A percentile compares a stretch with the other conserved stretches of the same genome.
phyloP scores from a whole-genome alignment of 441 rosid genomes.

The Dalechampia spathulata region DNA sequence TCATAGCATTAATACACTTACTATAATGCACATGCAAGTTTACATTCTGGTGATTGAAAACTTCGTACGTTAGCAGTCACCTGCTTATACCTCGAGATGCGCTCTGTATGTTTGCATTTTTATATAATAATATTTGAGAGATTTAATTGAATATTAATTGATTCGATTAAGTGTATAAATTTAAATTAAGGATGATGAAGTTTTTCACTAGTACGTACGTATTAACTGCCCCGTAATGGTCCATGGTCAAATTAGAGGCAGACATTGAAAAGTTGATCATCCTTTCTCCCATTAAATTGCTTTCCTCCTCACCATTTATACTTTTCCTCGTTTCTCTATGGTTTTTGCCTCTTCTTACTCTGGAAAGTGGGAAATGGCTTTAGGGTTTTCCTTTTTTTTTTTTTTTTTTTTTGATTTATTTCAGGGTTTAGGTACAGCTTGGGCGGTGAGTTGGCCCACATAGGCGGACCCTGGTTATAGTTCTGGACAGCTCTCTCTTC shows the following conservation, averaged over 20 bases:
- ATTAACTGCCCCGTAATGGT: no score
- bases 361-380: background rate
- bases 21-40: background rate
- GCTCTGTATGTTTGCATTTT: background rate
- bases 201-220: no score
- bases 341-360: background rate
- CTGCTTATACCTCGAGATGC: constrained; percentile 1
- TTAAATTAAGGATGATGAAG: no score
- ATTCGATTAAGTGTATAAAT: no score
- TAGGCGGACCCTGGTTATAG: background rate
- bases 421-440: background rate
- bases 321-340: no score
- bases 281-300: no score
- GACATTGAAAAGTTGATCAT: no score
- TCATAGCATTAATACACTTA: background rate
- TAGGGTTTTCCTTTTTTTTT: background rate
- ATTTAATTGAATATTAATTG: no score
- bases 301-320: no score
- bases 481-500: background rate
- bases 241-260: no score
- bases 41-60: constrained; percentile 9
- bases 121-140: no score
- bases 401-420: no score
- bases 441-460: constrained; percentile 26
- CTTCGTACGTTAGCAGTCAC: constrained; percentile 32